phyloP scores from a whole-genome alignment of 176 grass and related monocot species.

The Areca catechu region DNA sequence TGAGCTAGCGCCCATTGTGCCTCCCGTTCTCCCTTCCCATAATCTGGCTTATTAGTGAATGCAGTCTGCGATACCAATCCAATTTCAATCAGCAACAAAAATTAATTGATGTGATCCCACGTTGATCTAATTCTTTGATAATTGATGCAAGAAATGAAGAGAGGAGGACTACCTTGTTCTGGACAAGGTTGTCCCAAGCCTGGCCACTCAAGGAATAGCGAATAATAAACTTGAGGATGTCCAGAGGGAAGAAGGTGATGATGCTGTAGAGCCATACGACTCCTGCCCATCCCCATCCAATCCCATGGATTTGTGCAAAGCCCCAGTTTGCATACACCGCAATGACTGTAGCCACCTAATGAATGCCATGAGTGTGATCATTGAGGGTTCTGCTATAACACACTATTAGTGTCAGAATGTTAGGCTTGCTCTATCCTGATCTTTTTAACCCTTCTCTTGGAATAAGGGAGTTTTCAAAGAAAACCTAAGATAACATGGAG shows the following conservation, averaged over 20 bases:
- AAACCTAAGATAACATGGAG: too few species aligned
- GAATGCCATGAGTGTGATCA: too few species aligned
- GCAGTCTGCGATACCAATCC: constrained; percentile 34
- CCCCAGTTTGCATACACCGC: constrained; percentile 43
- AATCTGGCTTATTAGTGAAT: constrained; percentile 51
- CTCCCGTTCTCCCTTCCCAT: constrained; percentile 59
- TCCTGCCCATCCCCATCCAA: constrained; percentile 54
- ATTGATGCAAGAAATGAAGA: background rate
- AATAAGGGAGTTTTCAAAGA: too few species aligned
- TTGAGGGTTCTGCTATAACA: too few species aligned
- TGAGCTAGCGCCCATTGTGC: constrained; percentile 71
- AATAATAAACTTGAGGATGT: constrained; percentile 70
- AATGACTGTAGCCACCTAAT: constrained; percentile 44
- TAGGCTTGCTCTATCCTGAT: too few species aligned
- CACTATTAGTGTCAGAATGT: too few species aligned
- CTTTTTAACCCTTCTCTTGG: too few species aligned
- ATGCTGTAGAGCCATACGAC: constrained; percentile 65
- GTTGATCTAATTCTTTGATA: background rate
- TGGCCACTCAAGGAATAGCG: constrained; percentile 55
- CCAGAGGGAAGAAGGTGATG: constrained; percentile 62
- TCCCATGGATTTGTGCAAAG: constrained; percentile 43
- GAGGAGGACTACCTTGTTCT: constrained; percentile 23
- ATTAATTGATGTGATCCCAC: background rate
- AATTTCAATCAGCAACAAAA: background rate
- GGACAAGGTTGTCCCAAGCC: constrained; percentile 53